Evolutionary conservation across 1,284 basidiomycete species (phyloP).

Genomic region (Cystobasidium slooffiae): DNA sequence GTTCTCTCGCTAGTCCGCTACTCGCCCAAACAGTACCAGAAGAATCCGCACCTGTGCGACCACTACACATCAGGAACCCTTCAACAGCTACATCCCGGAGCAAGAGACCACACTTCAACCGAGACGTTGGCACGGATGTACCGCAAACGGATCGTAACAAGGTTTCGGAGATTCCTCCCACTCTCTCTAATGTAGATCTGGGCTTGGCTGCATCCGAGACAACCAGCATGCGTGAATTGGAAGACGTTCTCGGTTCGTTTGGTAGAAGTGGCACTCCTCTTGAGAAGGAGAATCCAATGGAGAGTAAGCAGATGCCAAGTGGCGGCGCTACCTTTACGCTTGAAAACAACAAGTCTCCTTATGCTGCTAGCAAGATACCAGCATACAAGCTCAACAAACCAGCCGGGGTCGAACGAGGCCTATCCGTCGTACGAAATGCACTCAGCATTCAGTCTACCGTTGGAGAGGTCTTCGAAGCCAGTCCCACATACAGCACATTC

Average conservation of each 20-base stretch:
- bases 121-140: background rate
- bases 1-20: background rate
- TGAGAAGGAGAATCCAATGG: slow-evolving; percentile 10
- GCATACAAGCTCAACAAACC: slow-evolving; percentile 18
- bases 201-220: slow-evolving; percentile 6
- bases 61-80: slow-evolving; percentile 18
- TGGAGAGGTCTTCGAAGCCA: slow-evolving; percentile 27
- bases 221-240: slow-evolving; percentile 28
- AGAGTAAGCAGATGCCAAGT: background rate
- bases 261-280: background rate
- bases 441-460: slow-evolving; percentile 20
- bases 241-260: slow-evolving; percentile 26
- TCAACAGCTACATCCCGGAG: slow-evolving; percentile 3
- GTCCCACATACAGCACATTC: background rate
- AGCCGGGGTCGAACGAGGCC: slow-evolving; percentile 5
- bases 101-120: background rate
- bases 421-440: slow-evolving; percentile 11
- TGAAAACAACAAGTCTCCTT: background rate
- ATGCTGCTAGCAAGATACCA: background rate
- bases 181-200: slow-evolving; percentile 17
- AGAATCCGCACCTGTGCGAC: slow-evolving; percentile 10
- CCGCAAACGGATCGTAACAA: background rate
- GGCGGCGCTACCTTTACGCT: background rate
- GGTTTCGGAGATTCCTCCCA: slow-evolving; percentile 6
- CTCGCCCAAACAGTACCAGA: background rate